phyloP scores from a whole-genome alignment of 768 basidiomycete species.

The Podaxis carcinomalis region DNA sequence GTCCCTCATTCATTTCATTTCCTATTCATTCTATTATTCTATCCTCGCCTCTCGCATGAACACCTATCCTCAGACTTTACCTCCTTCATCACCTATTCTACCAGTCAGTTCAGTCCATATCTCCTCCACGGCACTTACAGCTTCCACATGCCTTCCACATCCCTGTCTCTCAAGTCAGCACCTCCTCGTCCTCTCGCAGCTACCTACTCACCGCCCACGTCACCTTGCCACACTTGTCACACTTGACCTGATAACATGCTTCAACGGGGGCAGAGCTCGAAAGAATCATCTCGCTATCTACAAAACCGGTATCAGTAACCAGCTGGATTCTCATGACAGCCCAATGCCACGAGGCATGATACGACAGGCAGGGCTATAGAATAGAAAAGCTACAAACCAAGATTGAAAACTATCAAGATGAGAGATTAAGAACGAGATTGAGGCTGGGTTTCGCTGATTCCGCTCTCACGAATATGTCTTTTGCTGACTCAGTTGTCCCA shows the following conservation, averaged over 20 bases:
- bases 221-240: conserved; percentile 59
- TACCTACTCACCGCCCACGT: conserved; percentile 60
- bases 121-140: conserved; percentile 34
- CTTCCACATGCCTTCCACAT: conserved; percentile 63
- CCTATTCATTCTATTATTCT: conserved; percentile 18
- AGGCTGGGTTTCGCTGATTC: background rate
- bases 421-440: background rate
- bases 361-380: background rate
- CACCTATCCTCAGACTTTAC: conserved; percentile 47
- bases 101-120: conserved; percentile 6
- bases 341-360: background rate
- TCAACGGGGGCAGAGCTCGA: conserved; percentile 36
- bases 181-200: background rate
- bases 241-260: conserved; percentile 53
- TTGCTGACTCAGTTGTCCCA: background rate
- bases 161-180: conserved; percentile 40
- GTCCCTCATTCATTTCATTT: conserved; percentile 21
- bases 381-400: background rate
- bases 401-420: background rate
- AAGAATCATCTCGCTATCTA: conserved; percentile 1
- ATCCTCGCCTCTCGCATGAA: conserved; percentile 22
- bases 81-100: conserved; percentile 39
- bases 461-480: background rate
- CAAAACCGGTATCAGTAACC: conserved; percentile 1
- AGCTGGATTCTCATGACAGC: background rate